These are phyloP conservation scores for Hypoxylon intermedium DNA, from an alignment of 495 filamentous ascomycete genomes.

Conservation along the genomic window DNA sequence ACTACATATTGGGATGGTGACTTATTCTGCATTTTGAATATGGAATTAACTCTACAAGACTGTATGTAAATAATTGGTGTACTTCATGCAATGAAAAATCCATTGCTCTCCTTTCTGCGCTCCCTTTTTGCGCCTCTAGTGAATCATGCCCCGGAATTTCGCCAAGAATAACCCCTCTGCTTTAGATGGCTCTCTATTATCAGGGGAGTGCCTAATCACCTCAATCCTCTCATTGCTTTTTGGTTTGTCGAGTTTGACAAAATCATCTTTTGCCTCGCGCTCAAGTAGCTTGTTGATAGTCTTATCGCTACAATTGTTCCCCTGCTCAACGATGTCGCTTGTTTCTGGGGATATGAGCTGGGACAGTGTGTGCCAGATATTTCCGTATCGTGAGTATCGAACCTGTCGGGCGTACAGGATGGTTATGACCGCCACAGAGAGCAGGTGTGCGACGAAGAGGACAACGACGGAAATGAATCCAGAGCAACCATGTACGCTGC, in stretches of 20 bases:
- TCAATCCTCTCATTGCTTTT: not conserved
- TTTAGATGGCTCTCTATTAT: not conserved
- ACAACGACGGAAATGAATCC: not conserved
- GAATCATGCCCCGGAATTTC: not conserved
- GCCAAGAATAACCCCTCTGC: not conserved
- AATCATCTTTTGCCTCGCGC: not conserved
- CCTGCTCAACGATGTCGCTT: not conserved
- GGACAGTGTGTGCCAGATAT: not conserved
- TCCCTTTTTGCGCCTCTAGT: not conserved
- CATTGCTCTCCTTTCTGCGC: no score
- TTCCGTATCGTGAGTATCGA: not conserved
- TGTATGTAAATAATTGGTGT: not conserved
- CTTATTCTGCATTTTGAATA: not conserved
- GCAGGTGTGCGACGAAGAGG: not conserved
- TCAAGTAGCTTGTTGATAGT: not conserved
- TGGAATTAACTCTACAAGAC: not conserved
- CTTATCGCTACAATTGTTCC: not conserved
- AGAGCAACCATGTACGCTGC: not conserved
- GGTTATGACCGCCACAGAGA: not conserved
- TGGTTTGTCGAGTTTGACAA: not conserved
- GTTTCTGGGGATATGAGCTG: not conserved
- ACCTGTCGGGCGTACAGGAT: not conserved
- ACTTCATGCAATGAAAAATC: no score
- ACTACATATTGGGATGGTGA: not conserved
- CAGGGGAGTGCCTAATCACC: not conserved